phyloP scores from a whole-genome alignment of 305 asterid genomes.

The Fraxinus baroniana region DNA sequence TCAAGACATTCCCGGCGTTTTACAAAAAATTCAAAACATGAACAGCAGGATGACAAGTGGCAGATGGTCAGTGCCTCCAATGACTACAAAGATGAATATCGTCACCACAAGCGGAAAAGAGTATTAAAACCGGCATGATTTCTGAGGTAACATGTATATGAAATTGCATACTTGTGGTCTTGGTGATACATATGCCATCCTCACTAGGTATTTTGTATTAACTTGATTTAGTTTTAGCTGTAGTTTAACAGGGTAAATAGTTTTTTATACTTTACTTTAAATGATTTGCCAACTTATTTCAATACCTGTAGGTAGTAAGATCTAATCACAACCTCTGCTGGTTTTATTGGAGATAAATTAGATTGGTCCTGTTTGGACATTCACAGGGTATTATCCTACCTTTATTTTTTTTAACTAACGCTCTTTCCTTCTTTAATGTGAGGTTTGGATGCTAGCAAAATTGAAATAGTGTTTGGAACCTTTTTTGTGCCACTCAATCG shows the following conservation, averaged over 20 bases:
- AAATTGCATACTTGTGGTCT: slow-evolving; percentile 23
- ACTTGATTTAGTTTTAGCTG: slow-evolving; percentile 27
- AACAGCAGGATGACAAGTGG: slow-evolving; percentile 25
- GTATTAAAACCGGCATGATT: slow-evolving; percentile 29
- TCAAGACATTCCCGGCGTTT: slow-evolving; percentile 25
- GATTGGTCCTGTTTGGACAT: slow-evolving; percentile 35
- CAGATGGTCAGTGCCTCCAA: slow-evolving; percentile 27
- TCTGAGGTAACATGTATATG: slow-evolving; percentile 43
- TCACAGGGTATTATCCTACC: slow-evolving; percentile 32
- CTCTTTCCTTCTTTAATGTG: slow-evolving; percentile 42
- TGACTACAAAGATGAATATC: slow-evolving; percentile 25
- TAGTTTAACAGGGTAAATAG: slow-evolving; percentile 14
- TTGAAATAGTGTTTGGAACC: slow-evolving; percentile 28
- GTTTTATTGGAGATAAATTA: slow-evolving; percentile 38
- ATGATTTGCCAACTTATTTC: slow-evolving; percentile 6
- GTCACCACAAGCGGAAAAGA: slow-evolving; percentile 30
- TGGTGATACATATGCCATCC: slow-evolving; percentile 27
- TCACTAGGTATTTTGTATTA: slow-evolving; percentile 30
- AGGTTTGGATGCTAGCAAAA: slow-evolving; percentile 45
- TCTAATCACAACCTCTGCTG: slow-evolving; percentile 37
- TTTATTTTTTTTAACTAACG: slow-evolving; percentile 31
- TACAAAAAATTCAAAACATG: slow-evolving; percentile 15
- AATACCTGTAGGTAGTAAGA: slow-evolving; percentile 22
- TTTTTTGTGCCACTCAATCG: slow-evolving; percentile 31
- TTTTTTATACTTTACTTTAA: slow-evolving; percentile 13